phyloP scores from a whole-genome alignment of 345 rosid genomes.

The thale cress (Arabidopsis thaliana) region DNA sequence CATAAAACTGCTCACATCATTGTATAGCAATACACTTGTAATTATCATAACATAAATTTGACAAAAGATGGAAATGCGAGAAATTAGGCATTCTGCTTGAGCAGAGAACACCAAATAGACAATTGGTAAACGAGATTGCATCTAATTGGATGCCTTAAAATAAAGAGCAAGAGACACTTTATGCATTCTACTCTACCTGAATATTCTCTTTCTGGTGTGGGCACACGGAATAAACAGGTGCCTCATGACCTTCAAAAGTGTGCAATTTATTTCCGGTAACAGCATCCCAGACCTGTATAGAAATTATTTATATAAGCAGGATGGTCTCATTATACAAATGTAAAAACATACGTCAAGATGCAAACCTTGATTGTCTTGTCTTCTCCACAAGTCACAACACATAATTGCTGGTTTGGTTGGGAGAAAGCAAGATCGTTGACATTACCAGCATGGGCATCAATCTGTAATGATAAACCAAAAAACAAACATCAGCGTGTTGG shows the following conservation, averaged over 20 bases:
- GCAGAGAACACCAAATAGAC: constrained; percentile 12
- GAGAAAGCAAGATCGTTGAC: constrained; percentile 79
- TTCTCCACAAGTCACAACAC: constrained; percentile 72
- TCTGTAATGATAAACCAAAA: constrained; percentile 42
- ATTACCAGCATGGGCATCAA: constrained; percentile 72
- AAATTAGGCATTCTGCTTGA: constrained; percentile 13
- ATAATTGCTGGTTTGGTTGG: constrained; percentile 63
- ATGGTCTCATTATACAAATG: constrained; percentile 7
- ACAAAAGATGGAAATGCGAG: not conserved
- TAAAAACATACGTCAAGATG: constrained; percentile 5
- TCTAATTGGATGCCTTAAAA: constrained; percentile 6
- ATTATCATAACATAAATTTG: constrained; percentile 14
- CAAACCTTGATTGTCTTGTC: constrained; percentile 73
- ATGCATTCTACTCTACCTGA: constrained; percentile 49
- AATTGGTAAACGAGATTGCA: constrained; percentile 5
- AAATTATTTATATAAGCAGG: constrained; percentile 14
- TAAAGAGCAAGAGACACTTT: constrained; percentile 15
- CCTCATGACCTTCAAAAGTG: constrained; percentile 78
- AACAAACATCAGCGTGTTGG: constrained; percentile 11
- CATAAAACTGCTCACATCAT: not conserved
- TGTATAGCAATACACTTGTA: constrained; percentile 7
- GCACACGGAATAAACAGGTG: constrained; percentile 75
- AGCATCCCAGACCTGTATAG: constrained; percentile 72
- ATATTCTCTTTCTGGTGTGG: constrained; percentile 70
- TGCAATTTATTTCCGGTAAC: constrained; percentile 55